These are phyloP conservation scores for Diaporthe caulivora DNA, from an alignment of 2,329 filamentous ascomycete species.

Conservation along the genomic window DNA sequence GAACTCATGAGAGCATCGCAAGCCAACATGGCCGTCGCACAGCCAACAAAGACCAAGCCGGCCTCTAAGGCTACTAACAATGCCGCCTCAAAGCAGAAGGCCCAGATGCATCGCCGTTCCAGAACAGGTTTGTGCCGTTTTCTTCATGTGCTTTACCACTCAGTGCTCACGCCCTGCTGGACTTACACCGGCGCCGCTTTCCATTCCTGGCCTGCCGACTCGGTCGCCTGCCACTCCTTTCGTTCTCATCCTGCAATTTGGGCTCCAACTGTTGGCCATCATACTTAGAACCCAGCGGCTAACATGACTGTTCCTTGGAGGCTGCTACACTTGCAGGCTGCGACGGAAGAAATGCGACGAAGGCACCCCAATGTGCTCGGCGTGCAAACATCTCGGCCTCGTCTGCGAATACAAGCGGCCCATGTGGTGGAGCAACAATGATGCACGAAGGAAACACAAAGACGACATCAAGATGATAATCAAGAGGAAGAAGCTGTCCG, in stretches of 20 bases:
- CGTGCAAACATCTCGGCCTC: constrained; percentile 81
- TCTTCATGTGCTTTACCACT: constrained; percentile 40
- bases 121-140: constrained; percentile 81
- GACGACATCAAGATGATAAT: constrained; percentile 97
- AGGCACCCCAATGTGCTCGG: constrained; percentile 71
- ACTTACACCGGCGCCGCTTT: constrained; percentile 17
- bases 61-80: constrained; percentile 64
- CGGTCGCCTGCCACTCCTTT: constrained; percentile 43
- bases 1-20: constrained; percentile 62
- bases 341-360: constrained; percentile 79
- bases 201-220: constrained; percentile 36
- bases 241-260: constrained; percentile 41
- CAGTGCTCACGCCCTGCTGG: neutral
- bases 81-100: constrained; percentile 73
- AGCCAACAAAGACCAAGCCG: constrained; percentile 70
- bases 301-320: constrained; percentile 53
- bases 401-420: constrained; percentile 97
- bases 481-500: constrained; percentile 93
- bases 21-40: constrained; percentile 73
- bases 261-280: constrained; percentile 11
- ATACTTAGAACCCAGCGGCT: constrained; percentile 45
- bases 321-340: constrained; percentile 77
- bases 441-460: constrained; percentile 87
- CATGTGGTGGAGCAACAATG: constrained; percentile 97
- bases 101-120: constrained; percentile 93